These are phyloP conservation scores for Ochetophila trinervis DNA, from an alignment of 306 rosid species.

Conservation along the genomic window DNA sequence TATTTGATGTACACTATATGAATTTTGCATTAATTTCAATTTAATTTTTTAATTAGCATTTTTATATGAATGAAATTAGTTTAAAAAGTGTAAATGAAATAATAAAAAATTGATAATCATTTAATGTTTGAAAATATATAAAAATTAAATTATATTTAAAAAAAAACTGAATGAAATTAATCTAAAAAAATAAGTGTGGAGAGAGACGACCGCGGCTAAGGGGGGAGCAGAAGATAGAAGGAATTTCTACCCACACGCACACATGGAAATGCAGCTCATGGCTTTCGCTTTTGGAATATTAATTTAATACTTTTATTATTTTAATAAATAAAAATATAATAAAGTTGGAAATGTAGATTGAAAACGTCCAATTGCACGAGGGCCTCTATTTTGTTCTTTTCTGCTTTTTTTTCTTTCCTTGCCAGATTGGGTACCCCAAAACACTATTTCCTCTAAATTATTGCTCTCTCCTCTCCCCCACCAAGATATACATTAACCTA, in stretches of 20 bases:
- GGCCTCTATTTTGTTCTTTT: constrained; percentile 80
- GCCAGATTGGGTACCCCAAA: constrained; percentile 40
- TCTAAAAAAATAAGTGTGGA: constrained; percentile 31
- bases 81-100: too few relatives aligned
- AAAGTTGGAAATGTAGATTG: constrained; percentile 49
- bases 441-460: constrained; percentile 42
- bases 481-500: constrained; percentile 9
- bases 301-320: not conserved
- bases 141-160: too few relatives aligned
- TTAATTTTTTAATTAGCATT: too few relatives aligned
- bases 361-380: constrained; percentile 82
- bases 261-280: constrained; percentile 28
- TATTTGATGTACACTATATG: too few relatives aligned
- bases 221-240: constrained; percentile 27
- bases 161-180: too few relatives aligned
- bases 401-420: constrained; percentile 35
- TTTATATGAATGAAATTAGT: too few relatives aligned
- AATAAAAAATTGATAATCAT: too few relatives aligned
- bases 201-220: not conserved
- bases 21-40: too few relatives aligned
- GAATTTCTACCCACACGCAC: constrained; percentile 65
- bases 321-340: constrained; percentile 1
- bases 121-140: too few relatives aligned
- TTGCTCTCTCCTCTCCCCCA: constrained; percentile 29
- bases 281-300: constrained; percentile 17